Percentiles rank a stretch among this genome's conserved stretches.
These are phyloP conservation scores for sweet orange (Citrus sinensis) DNA, from an alignment of 345 rosid genomes.

Conservation along the genomic window DNA sequence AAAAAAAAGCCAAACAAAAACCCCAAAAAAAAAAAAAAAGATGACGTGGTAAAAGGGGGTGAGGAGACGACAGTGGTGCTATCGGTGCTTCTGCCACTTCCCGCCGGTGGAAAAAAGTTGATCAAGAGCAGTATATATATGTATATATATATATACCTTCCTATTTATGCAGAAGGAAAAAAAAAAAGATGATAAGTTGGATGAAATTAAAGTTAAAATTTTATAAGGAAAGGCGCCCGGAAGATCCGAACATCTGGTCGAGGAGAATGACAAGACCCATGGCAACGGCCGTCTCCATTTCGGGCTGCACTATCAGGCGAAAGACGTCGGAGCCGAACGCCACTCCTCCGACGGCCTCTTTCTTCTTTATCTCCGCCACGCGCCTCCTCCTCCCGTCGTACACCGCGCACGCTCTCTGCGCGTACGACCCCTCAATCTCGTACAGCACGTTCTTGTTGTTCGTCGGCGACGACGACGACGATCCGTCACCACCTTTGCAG, in stretches of 20 bases:
- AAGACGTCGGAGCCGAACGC: slow-evolving; percentile 73
- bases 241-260: slow-evolving; percentile 86
- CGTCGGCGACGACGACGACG: neutral
- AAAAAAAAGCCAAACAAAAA: neutral
- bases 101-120: neutral
- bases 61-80: neutral
- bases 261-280: slow-evolving; percentile 87
- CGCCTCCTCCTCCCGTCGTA: slow-evolving; percentile 51
- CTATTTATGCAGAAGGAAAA: neutral
- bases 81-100: neutral
- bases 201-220: neutral
- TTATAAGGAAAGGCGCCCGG: slow-evolving; percentile 29
- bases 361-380: slow-evolving; percentile 66
- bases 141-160: neutral
- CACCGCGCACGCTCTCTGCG: slow-evolving; percentile 58
- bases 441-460: slow-evolving; percentile 27
- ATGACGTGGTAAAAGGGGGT: neutral
- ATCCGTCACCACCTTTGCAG: neutral
- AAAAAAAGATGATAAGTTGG: too few relatives aligned
- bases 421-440: slow-evolving; percentile 77
- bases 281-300: slow-evolving; percentile 53
- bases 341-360: slow-evolving; percentile 60
- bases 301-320: slow-evolving; percentile 64
- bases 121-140: too few relatives aligned
- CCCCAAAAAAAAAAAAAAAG: neutral